Percentiles rank a stretch among this genome's conserved stretches.
Conservation (phyloP, 495 filamentous ascomycete genomes). For the Neurospora sublineolata region DNA sequence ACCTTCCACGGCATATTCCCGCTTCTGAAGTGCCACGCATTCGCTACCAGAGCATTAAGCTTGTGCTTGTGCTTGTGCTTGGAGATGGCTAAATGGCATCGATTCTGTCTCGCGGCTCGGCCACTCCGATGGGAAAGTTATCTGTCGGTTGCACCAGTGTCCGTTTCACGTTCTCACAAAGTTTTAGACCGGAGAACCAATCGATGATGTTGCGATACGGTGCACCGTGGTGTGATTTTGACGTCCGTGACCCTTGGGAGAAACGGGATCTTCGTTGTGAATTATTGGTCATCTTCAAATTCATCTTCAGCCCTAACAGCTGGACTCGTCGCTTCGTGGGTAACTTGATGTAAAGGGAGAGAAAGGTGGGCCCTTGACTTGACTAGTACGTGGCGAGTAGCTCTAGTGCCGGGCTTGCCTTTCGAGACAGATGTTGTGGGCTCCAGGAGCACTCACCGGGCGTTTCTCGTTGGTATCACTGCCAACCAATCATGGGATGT, state of each 20-base stretch:
- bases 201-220: background rate
- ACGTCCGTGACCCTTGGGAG: background rate
- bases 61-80: background rate
- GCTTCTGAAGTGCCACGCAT: no score
- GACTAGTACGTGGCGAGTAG: background rate
- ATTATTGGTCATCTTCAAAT: background rate
- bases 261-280: background rate
- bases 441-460: background rate
- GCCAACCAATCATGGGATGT: no score
- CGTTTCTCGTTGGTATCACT: background rate
- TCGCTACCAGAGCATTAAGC: background rate
- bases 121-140: background rate
- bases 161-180: background rate
- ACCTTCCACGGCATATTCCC: background rate
- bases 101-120: background rate
- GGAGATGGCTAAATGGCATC: background rate
- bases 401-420: background rate
- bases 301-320: background rate
- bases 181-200: background rate
- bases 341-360: background rate
- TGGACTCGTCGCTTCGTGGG: background rate
- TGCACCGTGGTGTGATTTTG: background rate
- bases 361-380: background rate
- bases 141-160: background rate
- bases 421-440: background rate